These are phyloP conservation scores for Ambrosiella cleistominuta DNA, from an alignment of 2,329 filamentous ascomycete genomes.

Conservation along the genomic window DNA sequence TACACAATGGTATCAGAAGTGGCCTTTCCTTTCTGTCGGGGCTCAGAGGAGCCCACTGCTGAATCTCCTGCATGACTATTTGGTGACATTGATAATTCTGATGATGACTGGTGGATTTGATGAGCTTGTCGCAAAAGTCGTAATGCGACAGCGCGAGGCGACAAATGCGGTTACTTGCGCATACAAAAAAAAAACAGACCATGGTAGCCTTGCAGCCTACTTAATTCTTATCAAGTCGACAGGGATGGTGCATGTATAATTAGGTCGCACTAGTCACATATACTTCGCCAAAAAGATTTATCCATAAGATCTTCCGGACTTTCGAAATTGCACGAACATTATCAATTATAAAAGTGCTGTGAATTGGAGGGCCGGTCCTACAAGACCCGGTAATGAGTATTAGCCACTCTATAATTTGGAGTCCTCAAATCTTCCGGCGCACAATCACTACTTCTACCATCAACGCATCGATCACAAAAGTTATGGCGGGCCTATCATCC, in stretches of 20 bases:
- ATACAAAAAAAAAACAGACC: neutral
- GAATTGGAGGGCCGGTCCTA: neutral
- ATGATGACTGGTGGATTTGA: neutral
- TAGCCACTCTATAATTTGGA: too few relatives aligned
- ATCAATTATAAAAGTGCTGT: neutral
- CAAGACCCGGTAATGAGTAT: too few relatives aligned
- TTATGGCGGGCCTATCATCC: conserved; percentile 32
- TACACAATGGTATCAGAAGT: conserved; percentile 71
- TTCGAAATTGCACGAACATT: neutral
- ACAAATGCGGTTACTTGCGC: neutral
- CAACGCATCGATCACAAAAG: neutral
- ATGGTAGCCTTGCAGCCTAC: neutral
- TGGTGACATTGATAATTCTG: conserved; percentile 5
- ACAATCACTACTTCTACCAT: too few relatives aligned
- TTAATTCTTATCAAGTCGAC: neutral
- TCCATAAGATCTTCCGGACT: neutral
- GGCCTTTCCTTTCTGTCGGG: conserved; percentile 58
- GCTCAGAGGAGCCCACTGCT: conserved; percentile 37
- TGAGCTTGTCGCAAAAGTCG: neutral
- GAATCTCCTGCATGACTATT: conserved; percentile 27
- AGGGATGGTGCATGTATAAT: neutral
- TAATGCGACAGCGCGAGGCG: neutral
- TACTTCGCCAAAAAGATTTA: neutral
- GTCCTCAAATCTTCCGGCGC: too few relatives aligned
- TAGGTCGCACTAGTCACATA: neutral